Conservation (phyloP, 129 eudicot genomes). For the Cynara cardunculus region DNA sequence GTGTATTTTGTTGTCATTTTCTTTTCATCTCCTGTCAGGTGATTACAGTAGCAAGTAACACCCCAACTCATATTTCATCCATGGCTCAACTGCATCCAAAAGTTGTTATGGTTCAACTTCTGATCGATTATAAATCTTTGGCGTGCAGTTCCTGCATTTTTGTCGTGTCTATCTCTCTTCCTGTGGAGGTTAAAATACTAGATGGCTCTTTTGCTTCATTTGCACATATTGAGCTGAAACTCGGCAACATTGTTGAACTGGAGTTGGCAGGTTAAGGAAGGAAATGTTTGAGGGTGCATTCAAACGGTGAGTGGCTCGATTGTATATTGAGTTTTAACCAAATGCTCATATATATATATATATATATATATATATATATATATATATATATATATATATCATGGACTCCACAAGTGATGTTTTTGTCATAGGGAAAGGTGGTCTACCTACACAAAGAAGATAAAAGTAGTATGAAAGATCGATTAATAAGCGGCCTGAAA, state of each 20-base stretch:
- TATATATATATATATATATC: too few species aligned
- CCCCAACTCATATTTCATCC: constrained; percentile 1
- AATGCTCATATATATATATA: not conserved
- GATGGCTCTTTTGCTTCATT: not conserved
- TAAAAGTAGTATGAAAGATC: too few species aligned
- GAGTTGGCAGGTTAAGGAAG: not conserved
- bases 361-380: too few species aligned
- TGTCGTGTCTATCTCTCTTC: constrained; percentile 19
- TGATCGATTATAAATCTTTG: not conserved
- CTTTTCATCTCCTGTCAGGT: constrained; percentile 71
- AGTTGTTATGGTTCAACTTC: not conserved
- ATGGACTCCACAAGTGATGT: too few species aligned
- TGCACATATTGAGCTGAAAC: not conserved
- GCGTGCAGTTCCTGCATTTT: constrained; percentile 22
- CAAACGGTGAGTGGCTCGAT: too few species aligned
- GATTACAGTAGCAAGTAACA: constrained; percentile 24
- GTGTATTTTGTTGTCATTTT: constrained; percentile 72
- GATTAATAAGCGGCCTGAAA: too few species aligned
- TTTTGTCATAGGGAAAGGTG: too few species aligned
- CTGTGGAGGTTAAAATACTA: constrained; percentile 13
- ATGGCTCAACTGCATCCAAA: not conserved
- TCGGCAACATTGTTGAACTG: not conserved
- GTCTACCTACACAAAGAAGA: too few species aligned
- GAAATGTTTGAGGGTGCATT: too few species aligned
- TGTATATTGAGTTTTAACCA: not conserved